These are phyloP conservation scores for Mytilinidion resinicola DNA, from an alignment of 495 filamentous ascomycete species.

Conservation along the genomic window DNA sequence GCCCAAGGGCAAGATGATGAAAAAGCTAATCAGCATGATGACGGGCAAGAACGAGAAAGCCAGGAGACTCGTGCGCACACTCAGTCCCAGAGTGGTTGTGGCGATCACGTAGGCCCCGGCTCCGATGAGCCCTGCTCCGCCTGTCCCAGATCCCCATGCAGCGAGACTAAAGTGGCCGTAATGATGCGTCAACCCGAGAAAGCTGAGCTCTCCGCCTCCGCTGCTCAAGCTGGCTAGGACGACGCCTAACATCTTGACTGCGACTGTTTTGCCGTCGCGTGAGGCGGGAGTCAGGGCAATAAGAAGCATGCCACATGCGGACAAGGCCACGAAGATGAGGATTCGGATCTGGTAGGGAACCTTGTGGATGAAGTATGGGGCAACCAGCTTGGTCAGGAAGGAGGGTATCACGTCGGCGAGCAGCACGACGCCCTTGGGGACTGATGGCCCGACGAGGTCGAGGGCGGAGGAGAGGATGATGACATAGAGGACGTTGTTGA, in stretches of 20 bases:
- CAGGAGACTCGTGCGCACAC: slow-evolving; percentile 63
- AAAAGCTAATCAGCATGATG: slow-evolving; percentile 83
- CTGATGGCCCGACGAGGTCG: slow-evolving; percentile 77
- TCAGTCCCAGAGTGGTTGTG: slow-evolving; percentile 69
- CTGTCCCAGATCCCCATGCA: slow-evolving; percentile 89
- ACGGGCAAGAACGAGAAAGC: slow-evolving; percentile 69
- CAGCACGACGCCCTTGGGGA: slow-evolving; percentile 87
- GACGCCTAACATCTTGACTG: slow-evolving; percentile 72
- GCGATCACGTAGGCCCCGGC: slow-evolving; percentile 80
- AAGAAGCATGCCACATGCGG: slow-evolving; percentile 76
- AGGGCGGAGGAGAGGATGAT: slow-evolving; percentile 94
- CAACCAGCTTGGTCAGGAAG: slow-evolving; percentile 78
- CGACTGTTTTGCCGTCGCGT: slow-evolving; percentile 53
- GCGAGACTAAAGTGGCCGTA: slow-evolving; percentile 88
- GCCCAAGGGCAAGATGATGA: slow-evolving; percentile 62
- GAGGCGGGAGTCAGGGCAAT: slow-evolving; percentile 69
- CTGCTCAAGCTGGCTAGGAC: slow-evolving; percentile 77
- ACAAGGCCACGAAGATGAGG: slow-evolving; percentile 62
- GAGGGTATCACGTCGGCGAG: slow-evolving; percentile 87
- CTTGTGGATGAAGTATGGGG: slow-evolving; percentile 87
- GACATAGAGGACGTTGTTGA: slow-evolving; percentile 98
- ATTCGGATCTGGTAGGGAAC: slow-evolving; percentile 75
- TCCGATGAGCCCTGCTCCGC: slow-evolving; percentile 80
- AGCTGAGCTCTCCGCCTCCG: slow-evolving; percentile 82
- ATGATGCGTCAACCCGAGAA: slow-evolving; percentile 85